These are phyloP conservation scores for Ajuga reptans DNA, from an alignment of 305 asterid genomes.

Conservation along the genomic window DNA sequence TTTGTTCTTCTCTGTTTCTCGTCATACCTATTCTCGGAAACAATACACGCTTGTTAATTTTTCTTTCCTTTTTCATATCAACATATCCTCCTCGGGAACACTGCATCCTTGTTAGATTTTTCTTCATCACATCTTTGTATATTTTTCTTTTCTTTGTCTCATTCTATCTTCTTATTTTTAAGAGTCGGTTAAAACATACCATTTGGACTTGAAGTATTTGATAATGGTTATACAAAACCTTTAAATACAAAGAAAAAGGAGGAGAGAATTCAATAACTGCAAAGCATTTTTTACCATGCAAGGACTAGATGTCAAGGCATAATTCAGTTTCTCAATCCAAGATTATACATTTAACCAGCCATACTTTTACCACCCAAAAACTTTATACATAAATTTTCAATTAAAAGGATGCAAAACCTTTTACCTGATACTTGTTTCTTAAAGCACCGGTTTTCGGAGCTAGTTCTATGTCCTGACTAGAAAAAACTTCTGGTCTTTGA, in stretches of 20 bases:
- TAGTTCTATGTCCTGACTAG: conserved; percentile 57
- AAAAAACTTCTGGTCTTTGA: conserved; percentile 26
- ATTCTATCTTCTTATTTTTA: background rate
- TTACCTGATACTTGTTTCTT: conserved; percentile 27
- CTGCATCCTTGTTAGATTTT: too few species aligned
- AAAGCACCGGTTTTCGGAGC: conserved; percentile 25
- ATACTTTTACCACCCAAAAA: background rate
- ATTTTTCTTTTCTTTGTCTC: background rate
- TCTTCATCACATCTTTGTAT: too few species aligned
- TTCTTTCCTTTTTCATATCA: background rate
- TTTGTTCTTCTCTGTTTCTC: background rate
- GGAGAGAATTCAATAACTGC: background rate
- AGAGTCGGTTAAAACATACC: background rate
- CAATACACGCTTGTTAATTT: background rate
- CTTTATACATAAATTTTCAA: background rate
- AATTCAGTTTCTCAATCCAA: background rate
- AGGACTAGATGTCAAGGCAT: background rate
- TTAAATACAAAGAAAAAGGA: background rate
- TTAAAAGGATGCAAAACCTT: background rate
- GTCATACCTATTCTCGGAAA: background rate
- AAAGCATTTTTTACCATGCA: background rate
- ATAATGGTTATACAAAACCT: background rate
- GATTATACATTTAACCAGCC: background rate
- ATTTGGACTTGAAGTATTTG: background rate
- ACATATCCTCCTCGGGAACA: too few species aligned